Evolutionary conservation across 495 filamentous ascomycete species (phyloP).

Genomic region (Talaromyces ruber): DNA sequence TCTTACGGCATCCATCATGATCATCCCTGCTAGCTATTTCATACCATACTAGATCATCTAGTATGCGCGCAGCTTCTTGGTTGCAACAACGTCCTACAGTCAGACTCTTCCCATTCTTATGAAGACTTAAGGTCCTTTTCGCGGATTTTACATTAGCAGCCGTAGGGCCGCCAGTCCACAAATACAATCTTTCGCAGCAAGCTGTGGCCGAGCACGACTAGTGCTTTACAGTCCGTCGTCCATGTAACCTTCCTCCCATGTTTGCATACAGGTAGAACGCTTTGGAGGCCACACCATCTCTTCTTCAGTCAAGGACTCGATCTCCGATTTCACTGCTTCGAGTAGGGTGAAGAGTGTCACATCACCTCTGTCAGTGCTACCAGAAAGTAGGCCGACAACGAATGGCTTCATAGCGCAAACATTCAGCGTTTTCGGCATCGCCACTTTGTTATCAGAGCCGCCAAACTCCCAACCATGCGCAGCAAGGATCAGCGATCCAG

Average conservation of each 20-base stretch:
- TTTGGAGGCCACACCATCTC: not conserved
- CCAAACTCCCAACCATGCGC: not conserved
- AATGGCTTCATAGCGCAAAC: not conserved
- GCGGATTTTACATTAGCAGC: no score
- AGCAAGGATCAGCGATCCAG: not conserved
- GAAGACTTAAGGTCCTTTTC: no score
- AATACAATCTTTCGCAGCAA: no score
- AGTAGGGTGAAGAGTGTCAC: not conserved
- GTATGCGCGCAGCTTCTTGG: no score
- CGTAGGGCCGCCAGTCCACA: no score
- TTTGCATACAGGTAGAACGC: constrained; percentile 11
- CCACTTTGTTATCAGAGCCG: not conserved
- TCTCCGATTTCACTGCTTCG: not conserved
- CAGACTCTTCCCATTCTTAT: no score
- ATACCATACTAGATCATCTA: no score
- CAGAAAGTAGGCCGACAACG: not conserved
- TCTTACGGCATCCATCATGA: no score
- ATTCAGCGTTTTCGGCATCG: not conserved
- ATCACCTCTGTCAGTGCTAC: not conserved
- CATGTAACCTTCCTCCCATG: not conserved
- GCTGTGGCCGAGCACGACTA: no score
- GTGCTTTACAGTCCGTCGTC: not conserved
- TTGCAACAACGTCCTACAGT: no score
- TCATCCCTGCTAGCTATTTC: no score
- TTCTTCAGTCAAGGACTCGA: not conserved